A percentile compares a stretch with the other conserved stretches of the same genome.
phyloP scores from a whole-genome alignment of 768 basidiomycete species.

The Leccinum sublutescens region DNA sequence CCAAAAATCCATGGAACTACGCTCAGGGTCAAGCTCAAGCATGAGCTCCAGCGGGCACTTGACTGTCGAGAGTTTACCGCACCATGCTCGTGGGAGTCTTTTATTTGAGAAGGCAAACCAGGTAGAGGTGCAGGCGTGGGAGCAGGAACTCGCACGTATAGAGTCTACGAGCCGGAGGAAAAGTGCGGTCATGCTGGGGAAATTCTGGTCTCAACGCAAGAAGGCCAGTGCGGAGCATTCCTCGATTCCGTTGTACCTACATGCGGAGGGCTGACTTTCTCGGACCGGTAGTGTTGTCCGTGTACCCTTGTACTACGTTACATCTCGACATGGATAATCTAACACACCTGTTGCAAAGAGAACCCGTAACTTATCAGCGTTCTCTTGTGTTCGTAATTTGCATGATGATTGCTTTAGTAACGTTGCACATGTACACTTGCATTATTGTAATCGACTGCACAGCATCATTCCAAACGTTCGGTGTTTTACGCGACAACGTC shows the following conservation, averaged over 20 bases:
- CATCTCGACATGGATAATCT: conserved; percentile 3
- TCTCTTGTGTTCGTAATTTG: conserved; percentile 10
- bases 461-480: conserved; percentile 4
- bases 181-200: conserved; percentile 37
- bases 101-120: conserved; percentile 29
- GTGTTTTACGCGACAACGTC: conserved; percentile 1
- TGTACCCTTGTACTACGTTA: conserved; percentile 12
- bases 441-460: conserved; percentile 19
- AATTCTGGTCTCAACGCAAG: conserved; percentile 29
- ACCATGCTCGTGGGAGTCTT: conserved; percentile 16
- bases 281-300: background rate
- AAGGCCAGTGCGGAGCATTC: conserved; percentile 24
- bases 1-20: conserved; percentile 27
- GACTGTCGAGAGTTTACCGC: conserved; percentile 18
- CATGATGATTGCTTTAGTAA: conserved; percentile 5
- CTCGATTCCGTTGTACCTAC: conserved; percentile 22
- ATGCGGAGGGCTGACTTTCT: conserved; percentile 22
- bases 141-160: conserved; percentile 71
- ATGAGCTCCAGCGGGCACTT: conserved; percentile 49
- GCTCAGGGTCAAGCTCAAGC: conserved; percentile 32
- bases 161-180: conserved; percentile 56
- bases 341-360: conserved; percentile 13
- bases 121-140: conserved; percentile 64
- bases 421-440: conserved; percentile 4
- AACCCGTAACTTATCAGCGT: conserved; percentile 8